Evolutionary conservation across 2,329 filamentous ascomycete genomes (phyloP), one percentile per base, ranked within the genome.

Genomic region (Ophiosphaerella korrae): DNA sequence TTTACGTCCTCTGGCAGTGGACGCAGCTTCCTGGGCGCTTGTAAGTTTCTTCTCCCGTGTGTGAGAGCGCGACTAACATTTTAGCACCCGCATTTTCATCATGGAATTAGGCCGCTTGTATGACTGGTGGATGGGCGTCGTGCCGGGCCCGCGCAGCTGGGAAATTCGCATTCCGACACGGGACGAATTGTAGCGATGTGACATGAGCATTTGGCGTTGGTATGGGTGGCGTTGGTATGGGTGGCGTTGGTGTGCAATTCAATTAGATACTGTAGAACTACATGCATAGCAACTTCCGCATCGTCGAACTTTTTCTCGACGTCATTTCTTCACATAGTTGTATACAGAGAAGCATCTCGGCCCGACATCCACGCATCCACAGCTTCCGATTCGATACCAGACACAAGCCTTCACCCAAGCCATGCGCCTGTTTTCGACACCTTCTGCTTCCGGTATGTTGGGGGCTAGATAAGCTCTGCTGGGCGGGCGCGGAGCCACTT

Each of bases 1-100:
- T 83, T 60, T 84, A 86, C 62, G 85, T 97, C 2, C 21, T 94
- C 7, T 80, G 73, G 58, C 83, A 84, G 52, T 99, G 91, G 90
- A 47, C 86, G 5, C 75, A 80, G 18, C 78, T 92, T 41, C 92
- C 92, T 0, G 78, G 74, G 39, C 82, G 82, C 55, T 49, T 89
- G 89, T 94, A 82, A 85, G 89, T 85, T 16, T n/a, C 21, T 26
- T 9, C 12, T 7, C 31, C n/a, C 38, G 34, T 1, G 5, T 33
- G 43, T 3, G 5, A 31, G 0, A 1, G n/a, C 31, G 0, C 16
- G 7, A 35, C 55, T 66, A 56, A 65, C 34, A 36, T 29, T 32
- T 31, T 51, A 84, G 82, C 41, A 77, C 75, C 46, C 74, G 78
- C 45, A 84, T 88, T 37, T 54, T 78, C 13, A 59, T 81, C 23